These are phyloP conservation scores for Catunica adiposa DNA, from an alignment of 2,329 filamentous ascomycete species.

Conservation along the genomic window DNA sequence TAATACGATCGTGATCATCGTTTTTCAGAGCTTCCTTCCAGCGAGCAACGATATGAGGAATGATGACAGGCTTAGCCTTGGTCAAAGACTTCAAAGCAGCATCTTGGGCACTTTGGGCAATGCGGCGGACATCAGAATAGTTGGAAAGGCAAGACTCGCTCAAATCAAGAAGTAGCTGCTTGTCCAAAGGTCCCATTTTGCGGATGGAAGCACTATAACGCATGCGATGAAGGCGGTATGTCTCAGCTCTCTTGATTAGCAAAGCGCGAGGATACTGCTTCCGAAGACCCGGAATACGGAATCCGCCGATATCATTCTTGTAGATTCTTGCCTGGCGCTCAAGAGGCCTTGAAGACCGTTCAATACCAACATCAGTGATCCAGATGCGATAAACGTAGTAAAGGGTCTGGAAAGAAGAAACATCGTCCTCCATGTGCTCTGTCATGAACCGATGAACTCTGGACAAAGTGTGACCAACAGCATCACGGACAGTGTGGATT, in stretches of 20 bases:
- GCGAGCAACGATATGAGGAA: conserved; percentile 67
- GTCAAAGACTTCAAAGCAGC: conserved; percentile 84
- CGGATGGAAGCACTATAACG: conserved; percentile 84
- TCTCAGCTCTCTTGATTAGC: conserved; percentile 81
- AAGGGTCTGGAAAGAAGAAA: conserved; percentile 81
- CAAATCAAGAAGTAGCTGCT: conserved; percentile 66
- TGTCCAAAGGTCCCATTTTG: conserved; percentile 80
- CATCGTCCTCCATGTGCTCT: conserved; percentile 80
- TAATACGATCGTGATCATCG: conserved; percentile 79
- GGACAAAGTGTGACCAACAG: conserved; percentile 65
- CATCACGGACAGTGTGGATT: conserved; percentile 66
- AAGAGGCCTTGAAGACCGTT: conserved; percentile 81
- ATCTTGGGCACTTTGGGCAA: conserved; percentile 81
- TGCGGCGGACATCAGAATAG: conserved; percentile 90
- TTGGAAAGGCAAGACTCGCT: conserved; percentile 78
- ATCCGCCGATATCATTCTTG: conserved; percentile 72
- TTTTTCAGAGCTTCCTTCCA: conserved; percentile 63
- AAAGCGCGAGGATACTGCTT: conserved; percentile 87
- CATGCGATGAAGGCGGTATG: conserved; percentile 86
- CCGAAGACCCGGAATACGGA: conserved; percentile 82
- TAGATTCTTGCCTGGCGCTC: conserved; percentile 76
- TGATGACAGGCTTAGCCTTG: conserved; percentile 73
- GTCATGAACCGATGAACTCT: conserved; percentile 71
- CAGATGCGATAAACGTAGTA: conserved; percentile 88
- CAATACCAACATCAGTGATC: conserved; percentile 96